Evolutionary conservation across 1,284 basidiomycete genomes (phyloP), one percentile per base, ranked within the genome.

Genomic region (Cutaneotrichosporon dermatis): DNA sequence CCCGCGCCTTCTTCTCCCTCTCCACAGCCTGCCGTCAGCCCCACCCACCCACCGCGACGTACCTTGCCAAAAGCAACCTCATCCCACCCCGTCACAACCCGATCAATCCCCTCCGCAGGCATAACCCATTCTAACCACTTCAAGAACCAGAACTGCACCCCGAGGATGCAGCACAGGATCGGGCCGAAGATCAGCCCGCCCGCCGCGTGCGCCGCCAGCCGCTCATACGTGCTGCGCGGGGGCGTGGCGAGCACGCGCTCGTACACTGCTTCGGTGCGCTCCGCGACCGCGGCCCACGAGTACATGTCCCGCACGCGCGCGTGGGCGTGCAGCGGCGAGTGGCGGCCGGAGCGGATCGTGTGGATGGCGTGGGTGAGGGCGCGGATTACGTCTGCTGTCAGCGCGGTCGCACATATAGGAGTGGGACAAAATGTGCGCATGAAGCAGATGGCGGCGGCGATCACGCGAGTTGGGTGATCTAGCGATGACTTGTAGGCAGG

Each of bases 251-350:
- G 76, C 9, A 89, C 88, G 2, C 83, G 79, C 1, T 81, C 76
- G 71, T 99, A 99, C 0, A 99, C 93, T 0, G 71, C 76, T 70
- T 97, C 92, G 1, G 92, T 92, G 10, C 94, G 83, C 50, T 80
- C 80, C 0, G 92, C 84, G 11, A 97, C 86, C n/a, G 87, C 81
- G 0, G 78, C 78, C 95, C 95, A 99, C 56, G 86, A 85, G 76
- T 99, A 99, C 79, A 98, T 93, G 3, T 79, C 81, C 64, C 83
- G 84, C 53, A 97, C 83, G 48, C 86, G 85, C 15, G 84, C 82
- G 69, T 96, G 93, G 0, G 92, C 91, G n/a, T 75, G 76, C 6
- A 83, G 63, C 0, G 92, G 89, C 69, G 95, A 87, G 71, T 97
- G 92, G 51, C 80, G 78, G 0, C 89, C 88, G 0, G 79, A 74